Percentiles rank a stretch among this genome's conserved stretches.
Evolutionary conservation across 495 filamentous ascomycete species (phyloP).

Genomic region (Lophiostoma macrostomum): DNA sequence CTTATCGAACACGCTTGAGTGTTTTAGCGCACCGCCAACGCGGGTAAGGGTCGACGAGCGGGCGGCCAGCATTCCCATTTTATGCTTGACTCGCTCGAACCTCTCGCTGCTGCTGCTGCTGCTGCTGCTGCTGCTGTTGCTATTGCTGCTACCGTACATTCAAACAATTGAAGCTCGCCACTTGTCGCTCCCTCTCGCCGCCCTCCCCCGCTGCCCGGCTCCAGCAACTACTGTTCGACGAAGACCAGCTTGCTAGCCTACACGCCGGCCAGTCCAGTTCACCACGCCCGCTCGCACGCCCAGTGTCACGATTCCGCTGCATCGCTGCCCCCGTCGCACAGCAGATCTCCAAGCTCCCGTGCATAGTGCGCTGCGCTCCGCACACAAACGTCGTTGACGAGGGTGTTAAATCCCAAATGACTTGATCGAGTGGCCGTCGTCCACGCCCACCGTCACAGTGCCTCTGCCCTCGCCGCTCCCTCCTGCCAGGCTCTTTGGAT

Average conservation of each 20-base stretch:
- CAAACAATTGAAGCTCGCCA: too few species aligned
- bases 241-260: neutral
- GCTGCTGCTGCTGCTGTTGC: too few species aligned
- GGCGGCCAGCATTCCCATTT: too few species aligned
- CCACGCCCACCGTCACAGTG: conserved; percentile 12
- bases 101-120: too few species aligned
- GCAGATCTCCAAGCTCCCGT: conserved; percentile 10
- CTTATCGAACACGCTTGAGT: too few species aligned
- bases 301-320: too few species aligned
- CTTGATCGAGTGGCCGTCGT: conserved; percentile 19
- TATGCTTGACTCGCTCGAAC: too few species aligned
- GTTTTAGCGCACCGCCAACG: too few species aligned
- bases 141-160: too few species aligned
- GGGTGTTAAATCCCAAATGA: conserved; percentile 27
- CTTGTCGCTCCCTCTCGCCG: neutral
- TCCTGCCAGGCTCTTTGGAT: conserved; percentile 11
- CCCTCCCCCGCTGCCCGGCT: neutral
- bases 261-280: neutral
- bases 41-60: too few species aligned
- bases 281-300: neutral
- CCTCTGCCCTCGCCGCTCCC: conserved; percentile 16
- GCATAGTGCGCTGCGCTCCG: conserved; percentile 24
- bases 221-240: neutral
- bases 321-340: conserved; percentile 26
- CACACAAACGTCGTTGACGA: conserved; percentile 25